Percentiles rank a stretch among this genome's conserved stretches.
phyloP scores from a whole-genome alignment of 1,284 basidiomycete genomes.

The Entoloma clypeatum region DNA sequence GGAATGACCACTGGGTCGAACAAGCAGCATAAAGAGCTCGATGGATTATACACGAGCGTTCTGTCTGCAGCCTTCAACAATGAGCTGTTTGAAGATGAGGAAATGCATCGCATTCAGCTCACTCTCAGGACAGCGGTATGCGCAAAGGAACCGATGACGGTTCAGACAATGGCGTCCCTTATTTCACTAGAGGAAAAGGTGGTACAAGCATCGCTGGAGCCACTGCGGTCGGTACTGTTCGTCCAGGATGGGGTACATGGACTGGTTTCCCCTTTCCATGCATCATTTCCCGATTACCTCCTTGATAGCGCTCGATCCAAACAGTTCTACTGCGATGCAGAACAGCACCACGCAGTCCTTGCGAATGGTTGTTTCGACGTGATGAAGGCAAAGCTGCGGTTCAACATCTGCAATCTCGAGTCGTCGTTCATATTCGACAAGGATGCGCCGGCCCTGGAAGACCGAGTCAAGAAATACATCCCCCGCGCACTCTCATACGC shows the following conservation, averaged over 20 bases:
- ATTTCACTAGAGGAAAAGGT: too few relatives aligned
- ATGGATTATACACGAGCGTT: neutral
- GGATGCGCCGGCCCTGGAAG: too few relatives aligned
- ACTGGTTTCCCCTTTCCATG: neutral
- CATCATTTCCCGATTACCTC: slow-evolving; percentile 2
- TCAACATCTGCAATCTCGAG: neutral
- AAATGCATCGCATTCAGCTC: too few relatives aligned
- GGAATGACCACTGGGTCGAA: too few relatives aligned
- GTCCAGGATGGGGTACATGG: neutral
- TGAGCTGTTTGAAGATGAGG: neutral
- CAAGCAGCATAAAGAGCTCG: neutral
- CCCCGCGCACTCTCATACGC: too few relatives aligned
- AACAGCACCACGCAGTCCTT: neutral
- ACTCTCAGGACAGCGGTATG: too few relatives aligned
- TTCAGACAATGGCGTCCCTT: too few relatives aligned
- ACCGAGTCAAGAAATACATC: too few relatives aligned
- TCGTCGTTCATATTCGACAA: too few relatives aligned
- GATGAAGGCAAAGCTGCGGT: neutral
- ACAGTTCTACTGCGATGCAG: neutral
- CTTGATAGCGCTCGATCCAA: neutral
- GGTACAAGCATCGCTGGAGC: too few relatives aligned
- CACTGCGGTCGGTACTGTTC: too few relatives aligned
- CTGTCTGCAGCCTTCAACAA: neutral
- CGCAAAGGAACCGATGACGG: too few relatives aligned
- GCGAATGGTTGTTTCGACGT: neutral